Percentiles rank a stretch among this genome's conserved stretches.
These are phyloP conservation scores for Xylariales sp. DNA, from an alignment of 2,329 filamentous ascomycete genomes.

Conservation along the genomic window DNA sequence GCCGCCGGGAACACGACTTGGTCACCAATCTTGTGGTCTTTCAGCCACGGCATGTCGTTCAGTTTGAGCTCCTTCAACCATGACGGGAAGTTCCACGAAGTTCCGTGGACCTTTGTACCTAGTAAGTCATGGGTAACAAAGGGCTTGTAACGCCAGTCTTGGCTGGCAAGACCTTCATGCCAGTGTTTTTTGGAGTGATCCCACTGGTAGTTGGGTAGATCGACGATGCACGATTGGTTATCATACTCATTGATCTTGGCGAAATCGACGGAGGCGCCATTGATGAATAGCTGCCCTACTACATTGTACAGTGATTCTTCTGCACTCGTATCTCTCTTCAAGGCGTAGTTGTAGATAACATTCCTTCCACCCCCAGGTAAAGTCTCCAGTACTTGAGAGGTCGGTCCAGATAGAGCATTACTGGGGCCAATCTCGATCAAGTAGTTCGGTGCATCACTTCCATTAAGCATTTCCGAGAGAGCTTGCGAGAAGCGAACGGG, in stretches of 20 bases:
- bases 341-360: conserved; percentile 7
- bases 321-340: conserved; percentile 11
- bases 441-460: conserved; percentile 9
- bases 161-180: conserved; percentile 16
- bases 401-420: conserved; percentile 14
- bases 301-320: conserved; percentile 11
- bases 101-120: conserved; percentile 13
- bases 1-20: conserved; percentile 36
- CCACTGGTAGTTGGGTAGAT: conserved; percentile 21
- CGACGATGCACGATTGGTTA: conserved; percentile 10
- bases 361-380: background rate
- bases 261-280: conserved; percentile 12
- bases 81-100: conserved; percentile 9
- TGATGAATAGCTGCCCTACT: conserved; percentile 16
- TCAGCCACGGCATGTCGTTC: conserved; percentile 31
- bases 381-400: conserved; percentile 16
- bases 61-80: conserved; percentile 11
- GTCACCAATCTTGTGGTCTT: conserved; percentile 40
- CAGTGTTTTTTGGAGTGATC: conserved; percentile 17
- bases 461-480: conserved; percentile 1
- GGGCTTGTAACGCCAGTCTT: conserved; percentile 13
- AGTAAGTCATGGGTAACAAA: conserved; percentile 16
- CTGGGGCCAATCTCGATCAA: conserved; percentile 20
- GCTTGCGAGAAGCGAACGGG: conserved; percentile 21
- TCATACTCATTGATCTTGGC: conserved; percentile 13